A percentile compares a stretch with the other conserved stretches of the same genome.
phyloP scores from a whole-genome alignment of 139 green algal genomes.

The Diplosphaera chodatii region DNA sequence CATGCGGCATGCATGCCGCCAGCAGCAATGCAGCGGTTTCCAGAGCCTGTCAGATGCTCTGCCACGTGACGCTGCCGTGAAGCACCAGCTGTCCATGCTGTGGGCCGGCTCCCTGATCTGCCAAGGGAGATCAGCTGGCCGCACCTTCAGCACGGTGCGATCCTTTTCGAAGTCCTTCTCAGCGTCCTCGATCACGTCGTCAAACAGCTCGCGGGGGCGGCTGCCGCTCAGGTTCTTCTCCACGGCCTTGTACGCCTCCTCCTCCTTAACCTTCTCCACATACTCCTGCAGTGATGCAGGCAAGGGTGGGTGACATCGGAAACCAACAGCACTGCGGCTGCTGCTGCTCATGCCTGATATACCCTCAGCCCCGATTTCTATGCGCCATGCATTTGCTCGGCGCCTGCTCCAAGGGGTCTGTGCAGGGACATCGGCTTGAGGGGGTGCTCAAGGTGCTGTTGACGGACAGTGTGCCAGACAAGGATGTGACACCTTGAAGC shows the following conservation, averaged over 20 bases:
- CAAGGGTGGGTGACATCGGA: background rate
- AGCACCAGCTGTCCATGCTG: too few species aligned
- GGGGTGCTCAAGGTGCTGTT: too few species aligned
- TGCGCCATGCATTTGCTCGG: too few species aligned
- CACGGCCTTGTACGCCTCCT: conserved; percentile 57
- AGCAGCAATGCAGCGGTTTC: conserved; percentile 1
- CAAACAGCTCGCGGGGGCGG: conserved; percentile 81
- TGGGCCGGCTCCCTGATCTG: too few species aligned
- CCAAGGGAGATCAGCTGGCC: background rate
- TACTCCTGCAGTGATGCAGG: conserved; percentile 56
- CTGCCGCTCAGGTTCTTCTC: conserved; percentile 54
- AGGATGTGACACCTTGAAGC: conserved; percentile 32
- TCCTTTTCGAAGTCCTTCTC: conserved; percentile 62
- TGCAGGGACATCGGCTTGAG: too few species aligned
- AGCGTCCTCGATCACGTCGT: conserved; percentile 80
- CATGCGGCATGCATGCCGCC: background rate
- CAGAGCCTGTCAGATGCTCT: too few species aligned
- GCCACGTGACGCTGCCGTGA: too few species aligned
- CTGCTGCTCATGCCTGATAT: too few species aligned
- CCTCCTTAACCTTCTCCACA: conserved; percentile 32
- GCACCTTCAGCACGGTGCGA: conserved; percentile 5
- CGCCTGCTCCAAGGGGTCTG: too few species aligned
- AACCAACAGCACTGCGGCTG: too few species aligned
- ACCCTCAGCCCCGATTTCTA: too few species aligned
- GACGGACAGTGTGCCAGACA: too few species aligned